phyloP scores from a whole-genome alignment of 306 rosid genomes.

The Aeschynomene evenia region DNA sequence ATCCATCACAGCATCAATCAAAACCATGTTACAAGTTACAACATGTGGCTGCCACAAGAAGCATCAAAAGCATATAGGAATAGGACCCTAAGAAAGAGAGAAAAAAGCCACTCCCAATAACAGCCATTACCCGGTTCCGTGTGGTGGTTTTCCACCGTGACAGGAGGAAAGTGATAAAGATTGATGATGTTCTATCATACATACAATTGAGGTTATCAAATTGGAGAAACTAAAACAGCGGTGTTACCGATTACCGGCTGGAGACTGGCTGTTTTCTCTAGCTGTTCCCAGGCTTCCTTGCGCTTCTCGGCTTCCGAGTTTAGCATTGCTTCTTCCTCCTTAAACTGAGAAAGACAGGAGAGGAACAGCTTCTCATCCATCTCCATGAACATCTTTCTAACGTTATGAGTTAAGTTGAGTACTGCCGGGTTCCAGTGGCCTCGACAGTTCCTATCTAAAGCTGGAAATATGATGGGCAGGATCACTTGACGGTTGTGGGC shows the following conservation, averaged over 20 bases:
- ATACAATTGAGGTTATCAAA: slow-evolving; percentile 36
- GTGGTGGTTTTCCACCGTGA: slow-evolving; percentile 39
- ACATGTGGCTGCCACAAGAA: slow-evolving; percentile 41
- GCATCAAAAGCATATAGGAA: slow-evolving; percentile 33
- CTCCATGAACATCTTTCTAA: slow-evolving; percentile 84
- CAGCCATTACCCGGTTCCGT: slow-evolving; percentile 48
- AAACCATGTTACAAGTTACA: slow-evolving; percentile 48
- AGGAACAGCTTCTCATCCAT: slow-evolving; percentile 83
- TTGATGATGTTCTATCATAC: slow-evolving; percentile 31
- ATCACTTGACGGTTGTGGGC: slow-evolving; percentile 80
- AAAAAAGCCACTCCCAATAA: slow-evolving; percentile 33
- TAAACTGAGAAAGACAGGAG: slow-evolving; percentile 51
- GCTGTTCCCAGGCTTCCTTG: slow-evolving; percentile 73
- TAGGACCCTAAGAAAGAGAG: slow-evolving; percentile 24
- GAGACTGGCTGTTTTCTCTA: slow-evolving; percentile 71
- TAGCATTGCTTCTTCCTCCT: slow-evolving; percentile 65
- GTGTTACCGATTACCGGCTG: slow-evolving; percentile 76
- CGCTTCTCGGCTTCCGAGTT: slow-evolving; percentile 51
- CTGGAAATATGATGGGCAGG: slow-evolving; percentile 77
- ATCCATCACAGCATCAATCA: slow-evolving; percentile 36
- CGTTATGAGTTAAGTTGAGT: slow-evolving; percentile 68
- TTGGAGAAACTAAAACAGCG: slow-evolving; percentile 75
- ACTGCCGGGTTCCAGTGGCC: slow-evolving; percentile 95
- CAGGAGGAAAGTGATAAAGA: slow-evolving; percentile 27
- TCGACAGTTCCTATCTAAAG: slow-evolving; percentile 71